phyloP scores from a whole-genome alignment of 208 protist species.

The Porcisia hertigi region DNA sequence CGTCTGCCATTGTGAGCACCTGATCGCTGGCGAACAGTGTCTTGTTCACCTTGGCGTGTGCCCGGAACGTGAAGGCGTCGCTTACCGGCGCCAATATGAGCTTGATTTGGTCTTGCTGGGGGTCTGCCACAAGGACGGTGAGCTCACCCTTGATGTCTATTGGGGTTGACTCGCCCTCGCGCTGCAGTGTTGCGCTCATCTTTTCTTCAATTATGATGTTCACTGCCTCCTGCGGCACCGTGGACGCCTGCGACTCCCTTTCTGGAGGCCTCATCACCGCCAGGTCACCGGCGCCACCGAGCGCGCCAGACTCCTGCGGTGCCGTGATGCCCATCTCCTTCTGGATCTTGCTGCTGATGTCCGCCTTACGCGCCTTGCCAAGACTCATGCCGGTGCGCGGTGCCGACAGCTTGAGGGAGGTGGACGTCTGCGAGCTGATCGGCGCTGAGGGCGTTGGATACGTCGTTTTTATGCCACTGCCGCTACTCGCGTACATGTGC shows the following conservation, averaged over 20 bases:
- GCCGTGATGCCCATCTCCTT: constrained; percentile 57
- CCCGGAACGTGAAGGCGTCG: constrained; percentile 76
- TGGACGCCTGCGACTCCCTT: constrained; percentile 3
- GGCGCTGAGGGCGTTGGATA: constrained; percentile 12
- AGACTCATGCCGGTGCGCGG: constrained; percentile 70
- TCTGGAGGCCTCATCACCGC: not conserved
- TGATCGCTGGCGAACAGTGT: constrained; percentile 72
- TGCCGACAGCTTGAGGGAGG: constrained; percentile 6
- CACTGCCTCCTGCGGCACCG: constrained; percentile 34
- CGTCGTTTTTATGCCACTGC: constrained; percentile 9
- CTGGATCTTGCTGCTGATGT: constrained; percentile 78
- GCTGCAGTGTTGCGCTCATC: constrained; percentile 55
- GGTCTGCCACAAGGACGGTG: constrained; percentile 72
- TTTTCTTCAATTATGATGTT: constrained; percentile 70
- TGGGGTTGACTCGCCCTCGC: constrained; percentile 52
- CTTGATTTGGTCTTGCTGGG: constrained; percentile 52
- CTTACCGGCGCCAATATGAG: constrained; percentile 56
- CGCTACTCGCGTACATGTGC: constrained; percentile 17
- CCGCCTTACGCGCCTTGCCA: constrained; percentile 64
- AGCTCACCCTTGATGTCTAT: constrained; percentile 78
- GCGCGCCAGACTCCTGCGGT: constrained; percentile 3
- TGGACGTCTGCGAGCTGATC: constrained; percentile 8
- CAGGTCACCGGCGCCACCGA: not conserved
- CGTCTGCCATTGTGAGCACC: constrained; percentile 77
- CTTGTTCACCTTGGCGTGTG: constrained; percentile 87